Percentiles rank a stretch among this genome's conserved stretches.
Conservation (phyloP, 1,139 yeast genomes). For the Wickerhamomyces sp. region DNA sequence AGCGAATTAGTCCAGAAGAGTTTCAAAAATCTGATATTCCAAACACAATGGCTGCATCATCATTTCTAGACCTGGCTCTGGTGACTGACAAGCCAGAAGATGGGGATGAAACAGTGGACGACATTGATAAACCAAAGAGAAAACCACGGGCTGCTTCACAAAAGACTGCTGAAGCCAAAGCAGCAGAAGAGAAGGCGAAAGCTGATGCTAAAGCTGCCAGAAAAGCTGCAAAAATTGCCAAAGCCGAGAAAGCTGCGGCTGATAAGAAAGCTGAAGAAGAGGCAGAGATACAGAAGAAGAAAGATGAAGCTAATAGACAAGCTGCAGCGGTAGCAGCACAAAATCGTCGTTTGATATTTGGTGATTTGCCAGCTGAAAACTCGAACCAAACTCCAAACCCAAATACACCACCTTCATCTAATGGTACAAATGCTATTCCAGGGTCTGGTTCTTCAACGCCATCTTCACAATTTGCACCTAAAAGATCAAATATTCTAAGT, state of each 20-base stretch:
- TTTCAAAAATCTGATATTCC: no score
- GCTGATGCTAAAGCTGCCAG: not conserved
- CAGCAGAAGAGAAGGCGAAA: not conserved
- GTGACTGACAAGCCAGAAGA: constrained; percentile 1
- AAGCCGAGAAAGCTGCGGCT: not conserved
- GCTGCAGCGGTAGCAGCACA: no score
- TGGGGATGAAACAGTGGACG: not conserved
- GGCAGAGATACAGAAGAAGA: not conserved
- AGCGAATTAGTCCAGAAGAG: no score
- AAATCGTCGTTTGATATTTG: no score
- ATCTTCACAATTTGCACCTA: no score
- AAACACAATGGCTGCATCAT: no score
- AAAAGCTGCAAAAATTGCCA: not conserved
- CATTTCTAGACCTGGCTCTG: no score
- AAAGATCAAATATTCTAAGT: not conserved
- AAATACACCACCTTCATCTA: no score
- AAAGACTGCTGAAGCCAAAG: not conserved
- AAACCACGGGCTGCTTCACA: constrained; percentile 1
- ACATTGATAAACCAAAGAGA: not conserved
- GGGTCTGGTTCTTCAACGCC: no score
- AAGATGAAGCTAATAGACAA: no score
- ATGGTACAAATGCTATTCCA: no score
- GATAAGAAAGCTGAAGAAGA: not conserved
- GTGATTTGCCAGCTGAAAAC: no score
- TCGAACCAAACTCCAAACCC: constrained; percentile 3